Evolutionary conservation across 2,329 filamentous ascomycete species (phyloP), one percentile per base, ranked within the genome.

Genomic region (Cadophora gregata): DNA sequence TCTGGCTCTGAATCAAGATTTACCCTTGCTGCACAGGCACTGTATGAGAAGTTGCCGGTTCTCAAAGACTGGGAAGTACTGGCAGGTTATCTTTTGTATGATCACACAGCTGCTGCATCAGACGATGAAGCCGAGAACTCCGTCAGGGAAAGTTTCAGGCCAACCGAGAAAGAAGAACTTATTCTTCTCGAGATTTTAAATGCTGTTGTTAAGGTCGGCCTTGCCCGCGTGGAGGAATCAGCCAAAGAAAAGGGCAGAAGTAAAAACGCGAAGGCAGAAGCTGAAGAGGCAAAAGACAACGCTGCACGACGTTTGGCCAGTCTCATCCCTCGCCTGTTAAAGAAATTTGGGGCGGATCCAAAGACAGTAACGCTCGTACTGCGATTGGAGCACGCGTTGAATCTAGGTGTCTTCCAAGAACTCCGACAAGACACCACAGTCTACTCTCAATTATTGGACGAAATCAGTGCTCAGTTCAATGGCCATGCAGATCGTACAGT

Each of bases 381-480:
- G 27, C 88, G 93, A 36, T 82, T 99, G 51, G 93, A 96, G 76
- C 93, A 95, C 75, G 88, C 92, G 47, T 87, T 99, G 25, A 92
- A 97, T 71, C 85, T 97, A 0, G 91, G 95, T 48, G 87, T 94
- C 25, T 96, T 98, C 76, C 90, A 94, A 76, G 92, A 97, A 75
- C 82, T 98, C 45, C 90, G 94, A 61, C 93, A 97, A 77, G 93
- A 96, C 71, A 88, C 93, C 0, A 89, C 90, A 1, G 90, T 89
- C 1, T 97, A 96, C 75, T 87, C 90, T 7, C 88, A 90, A 25
- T 81, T 98, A 33, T 83, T 99, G 1, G 93, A 97, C 72, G 94
- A 97, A 74, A 93, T 98, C 73, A 93, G 92, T 78, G 93, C 93
- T 66, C 96, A 99, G 74, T 98, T 99, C 80, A 89, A 91, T 73